Evolutionary conservation across 2,329 filamentous ascomycete species (phyloP).

Genomic region (Pseudogymnoascus sp.): DNA sequence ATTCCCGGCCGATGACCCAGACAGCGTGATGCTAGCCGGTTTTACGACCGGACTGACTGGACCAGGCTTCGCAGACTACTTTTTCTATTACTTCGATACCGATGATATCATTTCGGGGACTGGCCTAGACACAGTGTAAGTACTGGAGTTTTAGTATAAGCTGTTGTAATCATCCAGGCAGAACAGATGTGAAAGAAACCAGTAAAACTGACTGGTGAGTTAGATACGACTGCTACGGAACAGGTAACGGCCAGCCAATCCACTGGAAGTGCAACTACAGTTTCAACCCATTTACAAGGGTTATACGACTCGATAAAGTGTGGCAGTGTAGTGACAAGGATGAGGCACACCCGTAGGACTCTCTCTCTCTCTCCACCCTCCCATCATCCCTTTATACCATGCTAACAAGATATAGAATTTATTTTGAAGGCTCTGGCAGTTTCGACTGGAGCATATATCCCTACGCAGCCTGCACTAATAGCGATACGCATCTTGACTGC

Average conservation of each 20-base stretch:
- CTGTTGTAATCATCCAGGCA: background rate
- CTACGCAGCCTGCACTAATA: background rate
- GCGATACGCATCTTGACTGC: background rate
- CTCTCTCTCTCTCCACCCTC: background rate
- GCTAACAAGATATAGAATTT: background rate
- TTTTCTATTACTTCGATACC: background rate
- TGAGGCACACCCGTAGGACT: background rate
- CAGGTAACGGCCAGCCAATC: background rate
- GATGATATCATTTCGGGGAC: background rate
- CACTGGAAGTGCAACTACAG: background rate
- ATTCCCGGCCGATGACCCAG: background rate
- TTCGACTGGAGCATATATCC: background rate
- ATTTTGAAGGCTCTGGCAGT: background rate
- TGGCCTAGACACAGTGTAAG: background rate
- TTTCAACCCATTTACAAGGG: background rate
- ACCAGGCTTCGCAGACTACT: background rate
- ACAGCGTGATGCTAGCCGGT: background rate
- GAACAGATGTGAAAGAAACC: background rate
- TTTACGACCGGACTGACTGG: background rate
- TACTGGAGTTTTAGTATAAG: background rate
- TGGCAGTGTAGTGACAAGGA: slow-evolving; percentile 1
- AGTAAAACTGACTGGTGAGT: background rate
- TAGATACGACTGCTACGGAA: background rate
- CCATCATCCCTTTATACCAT: background rate
- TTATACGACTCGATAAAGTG: background rate